Conservation (phyloP, 352 stramenopile genomes). For the Pythium phragmiticola region DNA sequence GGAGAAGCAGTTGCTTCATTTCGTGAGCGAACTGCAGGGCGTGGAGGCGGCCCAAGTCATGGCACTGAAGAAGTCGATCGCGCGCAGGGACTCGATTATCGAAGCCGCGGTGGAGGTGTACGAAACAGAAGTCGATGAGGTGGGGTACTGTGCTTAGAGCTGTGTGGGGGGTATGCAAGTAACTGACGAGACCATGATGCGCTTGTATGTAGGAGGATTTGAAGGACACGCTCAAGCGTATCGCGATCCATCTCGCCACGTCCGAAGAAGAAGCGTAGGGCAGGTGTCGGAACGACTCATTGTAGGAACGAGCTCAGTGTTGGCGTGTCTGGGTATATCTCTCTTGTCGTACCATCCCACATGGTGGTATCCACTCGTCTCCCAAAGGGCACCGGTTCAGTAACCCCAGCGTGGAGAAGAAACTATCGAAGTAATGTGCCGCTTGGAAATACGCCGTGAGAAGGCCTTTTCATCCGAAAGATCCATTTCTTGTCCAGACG, state of each 20-base stretch:
- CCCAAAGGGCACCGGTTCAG: neutral
- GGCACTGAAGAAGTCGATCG: conserved; percentile 43
- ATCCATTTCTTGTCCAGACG: too few relatives aligned
- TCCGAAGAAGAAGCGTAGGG: conserved; percentile 7
- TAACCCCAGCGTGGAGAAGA: conserved; percentile 1
- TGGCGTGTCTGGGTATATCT: neutral
- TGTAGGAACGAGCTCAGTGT: too few relatives aligned
- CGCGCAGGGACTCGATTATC: conserved; percentile 38
- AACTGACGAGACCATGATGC: too few relatives aligned
- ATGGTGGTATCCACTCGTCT: neutral
- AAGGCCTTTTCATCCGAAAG: neutral
- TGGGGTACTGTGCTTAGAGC: conserved; percentile 7
- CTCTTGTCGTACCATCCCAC: neutral
- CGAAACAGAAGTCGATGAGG: conserved; percentile 43
- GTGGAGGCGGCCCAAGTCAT: conserved; percentile 27
- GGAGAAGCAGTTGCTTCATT: conserved; percentile 29
- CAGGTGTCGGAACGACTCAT: too few relatives aligned
- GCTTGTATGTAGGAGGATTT: conserved; percentile 37
- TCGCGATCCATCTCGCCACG: conserved; percentile 36
- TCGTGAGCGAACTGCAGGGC: conserved; percentile 7
- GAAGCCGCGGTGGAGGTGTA: conserved; percentile 42
- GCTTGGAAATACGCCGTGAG: neutral
- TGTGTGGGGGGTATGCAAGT: too few relatives aligned
- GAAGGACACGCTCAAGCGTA: conserved; percentile 49
- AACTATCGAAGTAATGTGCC: conserved; percentile 1